Base-by-base conservation (phyloP, 352 stramenopile species). In the Halophytophthora batemanensis region DNA sequence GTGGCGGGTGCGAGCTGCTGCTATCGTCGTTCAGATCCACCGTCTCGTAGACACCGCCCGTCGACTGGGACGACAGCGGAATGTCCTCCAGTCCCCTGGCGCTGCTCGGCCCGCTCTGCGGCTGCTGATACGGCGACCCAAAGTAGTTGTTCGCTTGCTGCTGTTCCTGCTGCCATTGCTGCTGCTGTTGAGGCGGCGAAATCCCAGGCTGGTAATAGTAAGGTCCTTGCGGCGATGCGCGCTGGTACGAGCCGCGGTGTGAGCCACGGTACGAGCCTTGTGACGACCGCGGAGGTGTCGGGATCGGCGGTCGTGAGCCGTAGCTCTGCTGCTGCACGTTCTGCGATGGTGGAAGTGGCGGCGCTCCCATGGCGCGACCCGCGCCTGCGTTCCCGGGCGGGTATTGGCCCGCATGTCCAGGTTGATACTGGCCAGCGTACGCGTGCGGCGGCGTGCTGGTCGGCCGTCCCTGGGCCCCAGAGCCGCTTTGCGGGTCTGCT, bases 11-110 rank as follows among this genome's bases (percentile, higher is more conserved):
- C 25, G 25, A 31, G 25, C 25, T 31, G 38, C 48, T 53, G 40
- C 34, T 66, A 31, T 75, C 62, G 7, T 69, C 62, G 43, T 66
- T 62, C 18, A 79, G 54, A 37, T 79, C 69, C 41, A 79, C 69
- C 1, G 69, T 79, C 54, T 79, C 69, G 53, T 79, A 79, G 21
- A 59, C 54, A 18, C 39, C 50, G 29, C 66, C 64, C 12, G 50
- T 65, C 1, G 61, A 73, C 35, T 63, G 50, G 10, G 62, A 63
- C 3, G 65, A 62, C 28, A 69, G 64, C 34, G 63, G 55, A 14
- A 75, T 60, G 15, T 72, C 66, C 1, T 69, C 62, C 42, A 64
- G 44, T 44, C 46, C 58, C 18, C 23, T 52, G 22, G 22, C 45
- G 39, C 33, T 33, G 25, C 25, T 25, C 40, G 34, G 13, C 13